Evolutionary conservation across 768 basidiomycete species (phyloP), one percentile per base, ranked within the genome.

Genomic region (Rhodocollybia butyracea): DNA sequence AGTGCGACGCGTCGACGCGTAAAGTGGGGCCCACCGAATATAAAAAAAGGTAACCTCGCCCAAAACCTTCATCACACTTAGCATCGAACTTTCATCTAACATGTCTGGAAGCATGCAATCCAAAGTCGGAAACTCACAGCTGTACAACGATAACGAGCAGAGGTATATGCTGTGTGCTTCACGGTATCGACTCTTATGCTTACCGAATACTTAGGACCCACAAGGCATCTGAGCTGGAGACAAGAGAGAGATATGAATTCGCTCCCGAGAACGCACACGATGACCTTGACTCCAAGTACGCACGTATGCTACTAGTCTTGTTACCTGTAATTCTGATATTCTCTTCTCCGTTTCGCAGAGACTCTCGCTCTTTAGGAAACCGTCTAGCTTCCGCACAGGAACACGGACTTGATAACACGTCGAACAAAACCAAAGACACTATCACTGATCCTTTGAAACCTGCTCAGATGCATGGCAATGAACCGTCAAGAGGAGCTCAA

Each of bases 401-500:
- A 10, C 66, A 61, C 21, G 70, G 70, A 15, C 58, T 57, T 13
- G 66, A 73, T 42, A 50, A 72, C n/a, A 68, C 71, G 26, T 31
- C 63, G 42, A 56, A 64, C 17, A 68, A 73, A 38, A 55, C 61
- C 5, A 63, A 72, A 39, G 24, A 54, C 24, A 73, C 73, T 0
- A 64, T 71, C 29, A 65, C 66, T 0, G 75, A 83, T 54, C 82
- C 83, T 12, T 63, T 79, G 26, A 73, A 72, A 42, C 79, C 79
- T 10, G 82, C 82, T 1, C 66, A 64, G n/a, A 63, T 71, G 15
- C 83, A 85, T 51, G 81, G 83, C 0, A 76, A 85, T 59, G 69
- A 84, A 57, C 83, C 84, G 0, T 83, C 82, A 0, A 68, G 74
- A 36, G 83, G 84, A 0, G 84, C 83, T 1, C 66, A 78, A 62